A percentile compares a stretch with the other conserved stretches of the same genome.
Evolutionary conservation across 306 rosid species (phyloP).

Genomic region (Sechiopsis laciniata): DNA sequence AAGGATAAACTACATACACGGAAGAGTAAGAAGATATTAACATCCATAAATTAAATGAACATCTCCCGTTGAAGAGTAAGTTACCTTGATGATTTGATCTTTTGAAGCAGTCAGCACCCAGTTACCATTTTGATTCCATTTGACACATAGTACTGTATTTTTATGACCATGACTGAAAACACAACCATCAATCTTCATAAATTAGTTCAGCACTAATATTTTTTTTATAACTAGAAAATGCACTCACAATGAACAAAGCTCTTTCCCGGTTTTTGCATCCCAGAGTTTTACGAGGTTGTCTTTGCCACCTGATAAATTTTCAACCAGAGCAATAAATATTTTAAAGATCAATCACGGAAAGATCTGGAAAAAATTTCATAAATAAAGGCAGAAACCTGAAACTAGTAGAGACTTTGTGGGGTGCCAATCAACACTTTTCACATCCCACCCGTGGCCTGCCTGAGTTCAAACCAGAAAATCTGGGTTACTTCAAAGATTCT

Average conservation of each 20-base stretch:
- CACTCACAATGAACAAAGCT: constrained; percentile 89
- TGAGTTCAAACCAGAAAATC: constrained; percentile 64
- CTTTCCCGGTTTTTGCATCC: constrained; percentile 89
- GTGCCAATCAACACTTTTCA: constrained; percentile 99
- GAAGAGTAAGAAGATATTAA: neutral
- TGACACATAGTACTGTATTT: constrained; percentile 75
- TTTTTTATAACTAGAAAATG: constrained; percentile 22
- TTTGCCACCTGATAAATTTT: constrained; percentile 64
- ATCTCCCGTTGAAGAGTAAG: constrained; percentile 6
- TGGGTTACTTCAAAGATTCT: constrained; percentile 38
- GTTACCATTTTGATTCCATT: constrained; percentile 92
- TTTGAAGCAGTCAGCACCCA: constrained; percentile 87
- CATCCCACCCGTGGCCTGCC: constrained; percentile 99
- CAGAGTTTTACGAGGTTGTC: constrained; percentile 95
- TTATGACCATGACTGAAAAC: constrained; percentile 90
- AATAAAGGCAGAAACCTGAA: constrained; percentile 55
- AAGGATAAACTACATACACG: constrained; percentile 21
- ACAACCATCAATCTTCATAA: constrained; percentile 26
- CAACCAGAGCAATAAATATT: constrained; percentile 26
- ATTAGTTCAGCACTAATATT: constrained; percentile 15
- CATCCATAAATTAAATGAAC: neutral
- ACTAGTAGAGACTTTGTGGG: constrained; percentile 88
- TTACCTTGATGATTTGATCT: constrained; percentile 84
- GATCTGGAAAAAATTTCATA: constrained; percentile 24
- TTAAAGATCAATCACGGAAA: neutral